A percentile compares a stretch with the other conserved stretches of the same genome.
These are phyloP conservation scores for Syncephalastrum contaminatum DNA, from an alignment of 371 early-diverging fungal genomes.

Conservation along the genomic window DNA sequence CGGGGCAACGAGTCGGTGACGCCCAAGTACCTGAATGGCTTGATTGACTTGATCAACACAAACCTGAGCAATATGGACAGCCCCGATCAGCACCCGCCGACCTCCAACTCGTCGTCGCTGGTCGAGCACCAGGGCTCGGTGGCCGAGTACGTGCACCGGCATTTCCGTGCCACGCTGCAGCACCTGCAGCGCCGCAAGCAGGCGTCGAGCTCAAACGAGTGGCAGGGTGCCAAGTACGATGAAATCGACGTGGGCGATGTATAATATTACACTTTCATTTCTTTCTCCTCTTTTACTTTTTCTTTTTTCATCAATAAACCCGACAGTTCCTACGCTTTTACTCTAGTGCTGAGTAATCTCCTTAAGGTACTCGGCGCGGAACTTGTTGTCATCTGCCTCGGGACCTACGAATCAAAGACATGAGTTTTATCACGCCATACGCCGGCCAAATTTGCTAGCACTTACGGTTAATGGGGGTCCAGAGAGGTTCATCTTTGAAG, in stretches of 20 bases:
- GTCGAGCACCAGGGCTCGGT: constrained; percentile 49
- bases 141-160: constrained; percentile 55
- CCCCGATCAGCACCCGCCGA: constrained; percentile 61
- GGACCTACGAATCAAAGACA: constrained; percentile 31
- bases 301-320: background rate
- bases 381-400: constrained; percentile 35
- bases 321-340: no score
- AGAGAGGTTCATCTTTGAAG: constrained; percentile 93
- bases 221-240: constrained; percentile 28
- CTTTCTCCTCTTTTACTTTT: background rate
- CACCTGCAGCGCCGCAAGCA: constrained; percentile 39
- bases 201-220: constrained; percentile 14
- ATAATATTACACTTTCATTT: constrained; percentile 9
- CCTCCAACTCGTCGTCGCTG: constrained; percentile 60
- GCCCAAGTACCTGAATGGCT: constrained; percentile 81
- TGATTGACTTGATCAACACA: constrained; percentile 87
- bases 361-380: constrained; percentile 35
- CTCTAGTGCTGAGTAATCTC: no score
- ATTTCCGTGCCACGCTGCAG: constrained; percentile 62
- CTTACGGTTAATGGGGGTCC: constrained; percentile 92
- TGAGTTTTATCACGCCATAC: background rate
- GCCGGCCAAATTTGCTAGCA: background rate
- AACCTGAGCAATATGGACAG: constrained; percentile 67
- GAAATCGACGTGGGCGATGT: constrained; percentile 24
- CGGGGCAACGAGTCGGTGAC: constrained; percentile 76